These are phyloP conservation scores for Chondrus crispus DNA, from an alignment of 23 red algal genomes.

Conservation along the genomic window DNA sequence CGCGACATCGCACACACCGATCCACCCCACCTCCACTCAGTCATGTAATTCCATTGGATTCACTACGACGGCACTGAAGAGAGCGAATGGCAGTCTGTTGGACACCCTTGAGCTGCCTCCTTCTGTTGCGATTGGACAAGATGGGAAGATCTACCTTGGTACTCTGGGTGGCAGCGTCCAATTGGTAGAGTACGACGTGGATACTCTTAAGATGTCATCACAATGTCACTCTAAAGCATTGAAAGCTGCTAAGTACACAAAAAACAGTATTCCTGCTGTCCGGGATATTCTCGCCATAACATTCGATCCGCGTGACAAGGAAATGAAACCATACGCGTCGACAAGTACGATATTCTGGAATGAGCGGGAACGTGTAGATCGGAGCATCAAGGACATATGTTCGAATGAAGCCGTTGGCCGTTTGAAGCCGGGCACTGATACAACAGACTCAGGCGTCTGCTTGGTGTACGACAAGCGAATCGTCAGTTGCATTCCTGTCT, in stretches of 20 bases:
- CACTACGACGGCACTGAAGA: too few species aligned
- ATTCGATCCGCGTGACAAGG: conserved; percentile 46
- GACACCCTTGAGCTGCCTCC: conserved; percentile 39
- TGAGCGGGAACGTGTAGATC: neutral
- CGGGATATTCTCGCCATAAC: conserved; percentile 55
- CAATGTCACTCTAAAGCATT: conserved; percentile 33
- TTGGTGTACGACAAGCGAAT: conserved; percentile 56
- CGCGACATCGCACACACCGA: too few species aligned
- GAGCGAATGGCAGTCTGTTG: too few species aligned
- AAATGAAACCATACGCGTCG: conserved; percentile 31
- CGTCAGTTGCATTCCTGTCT: conserved; percentile 38
- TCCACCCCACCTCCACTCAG: too few species aligned
- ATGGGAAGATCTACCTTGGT: conserved; percentile 59
- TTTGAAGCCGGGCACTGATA: neutral
- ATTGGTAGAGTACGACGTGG: conserved; percentile 21
- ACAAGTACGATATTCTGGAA: conserved; percentile 45
- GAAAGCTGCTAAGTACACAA: neutral
- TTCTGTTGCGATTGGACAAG: neutral
- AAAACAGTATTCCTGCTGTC: neutral
- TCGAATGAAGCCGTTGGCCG: conserved; percentile 48
- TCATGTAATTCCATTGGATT: too few species aligned
- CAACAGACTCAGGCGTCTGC: conserved; percentile 9
- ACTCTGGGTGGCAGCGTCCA: conserved; percentile 26
- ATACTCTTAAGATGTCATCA: neutral
- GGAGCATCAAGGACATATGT: conserved; percentile 12